Percentiles rank a stretch among this genome's conserved stretches.
phyloP scores from a whole-genome alignment of 2,329 filamentous ascomycete species.

The Ophiostoma australiae region DNA sequence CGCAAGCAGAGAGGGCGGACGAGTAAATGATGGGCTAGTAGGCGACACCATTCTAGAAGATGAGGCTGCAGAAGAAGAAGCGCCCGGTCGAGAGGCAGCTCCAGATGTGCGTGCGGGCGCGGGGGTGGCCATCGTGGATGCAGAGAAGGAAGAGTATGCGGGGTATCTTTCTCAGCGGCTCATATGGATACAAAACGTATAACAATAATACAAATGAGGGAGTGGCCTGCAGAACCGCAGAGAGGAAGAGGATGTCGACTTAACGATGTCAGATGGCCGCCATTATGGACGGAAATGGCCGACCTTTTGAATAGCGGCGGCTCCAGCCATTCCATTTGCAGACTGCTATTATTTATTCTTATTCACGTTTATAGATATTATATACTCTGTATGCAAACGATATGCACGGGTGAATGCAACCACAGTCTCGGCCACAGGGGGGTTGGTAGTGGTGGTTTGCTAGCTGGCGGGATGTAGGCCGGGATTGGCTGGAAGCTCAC shows the following conservation, averaged over 20 bases:
- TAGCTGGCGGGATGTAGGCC: conserved; percentile 11
- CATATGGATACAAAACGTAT: background rate
- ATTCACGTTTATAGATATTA: background rate
- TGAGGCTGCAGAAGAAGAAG: background rate
- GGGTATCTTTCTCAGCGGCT: background rate
- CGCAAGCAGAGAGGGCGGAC: conserved; percentile 12
- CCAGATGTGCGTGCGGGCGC: background rate
- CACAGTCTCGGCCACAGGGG: background rate
- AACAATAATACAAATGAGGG: background rate
- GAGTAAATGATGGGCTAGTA: background rate
- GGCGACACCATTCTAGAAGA: background rate
- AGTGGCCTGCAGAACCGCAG: background rate
- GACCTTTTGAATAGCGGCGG: background rate
- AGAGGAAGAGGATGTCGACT: background rate
- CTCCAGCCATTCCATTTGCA: conserved; percentile 11
- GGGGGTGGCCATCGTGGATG: conserved; percentile 7
- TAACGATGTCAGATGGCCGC: conserved; percentile 7
- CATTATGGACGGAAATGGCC: background rate
- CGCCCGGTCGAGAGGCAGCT: background rate
- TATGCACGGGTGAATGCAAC: conserved; percentile 11
- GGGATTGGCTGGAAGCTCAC: conserved; percentile 21
- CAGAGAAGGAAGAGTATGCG: background rate
- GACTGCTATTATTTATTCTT: background rate
- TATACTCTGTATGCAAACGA: background rate
- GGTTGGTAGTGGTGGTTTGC: background rate